Evolutionary conservation across 352 stramenopile genomes (phyloP).

Genomic region (Phytophthora constricta): DNA sequence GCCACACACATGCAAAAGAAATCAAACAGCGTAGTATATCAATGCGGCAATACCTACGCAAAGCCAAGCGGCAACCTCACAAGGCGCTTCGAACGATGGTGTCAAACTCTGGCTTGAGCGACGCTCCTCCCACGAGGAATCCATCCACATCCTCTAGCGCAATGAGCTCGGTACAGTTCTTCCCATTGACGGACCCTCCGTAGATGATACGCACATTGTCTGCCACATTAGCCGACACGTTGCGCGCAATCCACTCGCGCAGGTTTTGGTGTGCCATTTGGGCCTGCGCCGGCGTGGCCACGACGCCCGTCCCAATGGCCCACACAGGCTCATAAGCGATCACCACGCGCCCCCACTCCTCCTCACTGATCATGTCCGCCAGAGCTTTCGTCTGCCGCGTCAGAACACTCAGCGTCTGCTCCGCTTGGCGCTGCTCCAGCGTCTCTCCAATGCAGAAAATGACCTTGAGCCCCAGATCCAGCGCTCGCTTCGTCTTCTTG

Average conservation of each 20-base stretch:
- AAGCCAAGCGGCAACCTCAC: background rate
- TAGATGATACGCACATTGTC: slow-evolving; percentile 90
- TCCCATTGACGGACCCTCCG: slow-evolving; percentile 92
- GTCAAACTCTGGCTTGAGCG: slow-evolving; percentile 93
- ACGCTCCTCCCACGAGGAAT: slow-evolving; percentile 95
- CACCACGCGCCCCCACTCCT: slow-evolving; percentile 86
- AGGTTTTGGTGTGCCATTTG: slow-evolving; percentile 92
- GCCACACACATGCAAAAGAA: background rate
- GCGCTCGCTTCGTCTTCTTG: slow-evolving; percentile 92
- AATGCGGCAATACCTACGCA: slow-evolving; percentile 27
- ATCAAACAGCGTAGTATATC: background rate
- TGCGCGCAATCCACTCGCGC: slow-evolving; percentile 72
- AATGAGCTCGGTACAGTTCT: slow-evolving; percentile 92
- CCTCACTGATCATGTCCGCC: slow-evolving; percentile 83
- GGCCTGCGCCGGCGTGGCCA: slow-evolving; percentile 95
- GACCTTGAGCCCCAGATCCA: slow-evolving; percentile 90
- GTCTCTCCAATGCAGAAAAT: slow-evolving; percentile 99
- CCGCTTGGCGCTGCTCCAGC: slow-evolving; percentile 87
- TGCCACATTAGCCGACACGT: slow-evolving; percentile 77
- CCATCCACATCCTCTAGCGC: slow-evolving; percentile 88
- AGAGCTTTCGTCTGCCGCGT: slow-evolving; percentile 96
- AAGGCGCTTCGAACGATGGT: slow-evolving; percentile 82
- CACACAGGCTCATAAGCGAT: slow-evolving; percentile 98
- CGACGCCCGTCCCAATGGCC: slow-evolving; percentile 97
- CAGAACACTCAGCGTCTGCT: slow-evolving; percentile 93